Percentiles rank a stretch among this genome's conserved stretches.
Conservation (phyloP, 2,329 filamentous ascomycete genomes). For the Lachnellula subtilissima region DNA sequence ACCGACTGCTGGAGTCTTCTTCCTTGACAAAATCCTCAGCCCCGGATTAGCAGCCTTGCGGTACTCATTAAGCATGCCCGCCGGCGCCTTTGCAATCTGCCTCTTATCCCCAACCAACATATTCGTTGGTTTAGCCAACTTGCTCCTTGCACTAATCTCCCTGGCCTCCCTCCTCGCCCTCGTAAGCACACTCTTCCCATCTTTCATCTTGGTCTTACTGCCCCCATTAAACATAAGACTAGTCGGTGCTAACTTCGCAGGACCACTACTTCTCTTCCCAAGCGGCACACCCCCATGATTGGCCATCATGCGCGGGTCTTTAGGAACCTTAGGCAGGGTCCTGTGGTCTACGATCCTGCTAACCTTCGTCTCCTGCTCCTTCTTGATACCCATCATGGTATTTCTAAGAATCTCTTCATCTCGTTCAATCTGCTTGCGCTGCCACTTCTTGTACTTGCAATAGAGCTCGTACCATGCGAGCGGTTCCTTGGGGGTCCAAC, state of each 20-base stretch:
- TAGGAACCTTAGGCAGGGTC: constrained; percentile 40
- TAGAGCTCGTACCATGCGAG: constrained; percentile 76
- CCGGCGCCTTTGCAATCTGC: constrained; percentile 45
- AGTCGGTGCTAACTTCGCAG: constrained; percentile 30
- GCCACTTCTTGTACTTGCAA: constrained; percentile 58
- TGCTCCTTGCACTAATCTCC: constrained; percentile 47
- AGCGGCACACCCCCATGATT: constrained; percentile 32
- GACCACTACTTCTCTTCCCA: constrained; percentile 21
- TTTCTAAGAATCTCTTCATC: constrained; percentile 53
- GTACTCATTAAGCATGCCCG: constrained; percentile 50
- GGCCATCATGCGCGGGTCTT: constrained; percentile 34
- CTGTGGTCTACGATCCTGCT: constrained; percentile 52
- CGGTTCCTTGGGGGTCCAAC: constrained; percentile 60
- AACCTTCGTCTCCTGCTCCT: constrained; percentile 52
- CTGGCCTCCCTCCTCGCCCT: constrained; percentile 53
- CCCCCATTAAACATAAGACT: constrained; percentile 43
- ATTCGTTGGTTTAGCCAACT: constrained; percentile 39
- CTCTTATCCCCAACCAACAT: constrained; percentile 30
- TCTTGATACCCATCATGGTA: constrained; percentile 52
- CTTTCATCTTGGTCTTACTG: constrained; percentile 48
- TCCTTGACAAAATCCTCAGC: constrained; percentile 32
- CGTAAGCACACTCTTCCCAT: constrained; percentile 49
- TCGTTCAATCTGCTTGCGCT: constrained; percentile 50
- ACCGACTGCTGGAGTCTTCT: constrained; percentile 18
- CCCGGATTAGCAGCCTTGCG: constrained; percentile 39